Percentiles rank a stretch among this genome's conserved stretches.
phyloP scores from a whole-genome alignment of 257 asterid genomes.

The Hygrophila difformis region DNA sequence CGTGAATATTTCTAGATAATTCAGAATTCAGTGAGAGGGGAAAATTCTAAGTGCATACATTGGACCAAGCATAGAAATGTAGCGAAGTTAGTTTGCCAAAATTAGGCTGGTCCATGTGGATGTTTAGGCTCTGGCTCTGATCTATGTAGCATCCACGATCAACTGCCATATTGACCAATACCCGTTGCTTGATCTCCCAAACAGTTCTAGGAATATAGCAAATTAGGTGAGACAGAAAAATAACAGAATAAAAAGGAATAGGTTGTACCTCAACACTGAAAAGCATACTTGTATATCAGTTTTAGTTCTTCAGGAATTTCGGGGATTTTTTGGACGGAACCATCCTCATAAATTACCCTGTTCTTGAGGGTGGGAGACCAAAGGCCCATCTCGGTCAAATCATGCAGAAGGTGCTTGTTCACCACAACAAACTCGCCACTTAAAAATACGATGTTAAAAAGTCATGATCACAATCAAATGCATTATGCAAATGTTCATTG shows the following conservation, averaged over 20 bases:
- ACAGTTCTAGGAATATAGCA: slow-evolving; percentile 47
- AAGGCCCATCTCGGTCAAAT: slow-evolving; percentile 87
- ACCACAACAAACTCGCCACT: slow-evolving; percentile 98
- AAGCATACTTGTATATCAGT: slow-evolving; percentile 72
- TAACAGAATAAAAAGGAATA: background rate
- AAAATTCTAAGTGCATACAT: background rate
- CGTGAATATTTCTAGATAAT: background rate
- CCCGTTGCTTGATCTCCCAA: slow-evolving; percentile 88
- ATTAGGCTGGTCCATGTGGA: slow-evolving; percentile 91
- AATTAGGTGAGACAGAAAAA: slow-evolving; percentile 10
- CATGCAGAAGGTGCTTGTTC: slow-evolving; percentile 92
- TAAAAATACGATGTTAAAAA: slow-evolving; percentile 14
- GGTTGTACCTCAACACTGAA: slow-evolving; percentile 4
- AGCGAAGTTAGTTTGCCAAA: slow-evolving; percentile 86
- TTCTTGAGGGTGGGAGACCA: slow-evolving; percentile 87
- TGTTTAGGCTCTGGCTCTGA: slow-evolving; percentile 93
- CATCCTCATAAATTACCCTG: slow-evolving; percentile 71
- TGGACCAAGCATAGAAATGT: slow-evolving; percentile 85
- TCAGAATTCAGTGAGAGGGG: background rate
- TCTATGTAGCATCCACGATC: slow-evolving; percentile 97
- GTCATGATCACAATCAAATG: slow-evolving; percentile 13
- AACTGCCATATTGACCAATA: slow-evolving; percentile 89
- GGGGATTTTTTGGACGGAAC: slow-evolving; percentile 78
- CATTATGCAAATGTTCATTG: too few relatives aligned
- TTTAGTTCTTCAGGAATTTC: slow-evolving; percentile 70